Percentiles rank a stretch among this genome's conserved stretches.
Conservation (phyloP, 805 yeast genomes). For the Dipodascopsis uninucleata region DNA sequence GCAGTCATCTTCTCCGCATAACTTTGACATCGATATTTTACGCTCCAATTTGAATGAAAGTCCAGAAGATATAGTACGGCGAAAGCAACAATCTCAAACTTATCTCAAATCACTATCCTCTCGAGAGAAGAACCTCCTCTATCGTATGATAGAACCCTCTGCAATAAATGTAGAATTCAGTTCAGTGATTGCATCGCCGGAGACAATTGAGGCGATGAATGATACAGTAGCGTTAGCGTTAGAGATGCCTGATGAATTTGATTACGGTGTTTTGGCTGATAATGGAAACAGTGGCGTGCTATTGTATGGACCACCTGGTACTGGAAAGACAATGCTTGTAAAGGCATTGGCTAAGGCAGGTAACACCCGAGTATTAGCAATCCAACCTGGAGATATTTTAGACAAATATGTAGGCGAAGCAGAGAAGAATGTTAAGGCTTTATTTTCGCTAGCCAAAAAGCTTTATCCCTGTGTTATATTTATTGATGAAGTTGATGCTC, state of each 20-base stretch:
- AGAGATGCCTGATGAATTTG: slow-evolving; percentile 25
- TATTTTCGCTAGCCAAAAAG: slow-evolving; percentile 95
- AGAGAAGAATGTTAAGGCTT: slow-evolving; percentile 91
- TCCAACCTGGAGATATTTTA: slow-evolving; percentile 97
- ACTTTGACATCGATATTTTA: too few relatives aligned
- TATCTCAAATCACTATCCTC: too few relatives aligned
- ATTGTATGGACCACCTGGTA: slow-evolving; percentile 97
- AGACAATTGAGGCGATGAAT: slow-evolving; percentile 17
- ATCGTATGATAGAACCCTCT: too few relatives aligned
- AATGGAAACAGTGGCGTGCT: slow-evolving; percentile 76
- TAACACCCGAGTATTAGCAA: slow-evolving; percentile 93
- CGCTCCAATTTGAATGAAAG: too few relatives aligned
- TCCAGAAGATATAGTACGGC: too few relatives aligned
- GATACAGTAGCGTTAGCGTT: slow-evolving; percentile 19
- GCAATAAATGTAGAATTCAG: slow-evolving; percentile 15
- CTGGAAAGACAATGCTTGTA: slow-evolving; percentile 93
- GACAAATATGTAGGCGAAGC: slow-evolving; percentile 98
- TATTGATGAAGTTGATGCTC: slow-evolving; percentile 98
- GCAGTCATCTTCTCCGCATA: too few relatives aligned
- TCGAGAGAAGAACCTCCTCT: too few relatives aligned
- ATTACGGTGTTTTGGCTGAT: slow-evolving; percentile 22
- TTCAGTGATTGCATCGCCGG: slow-evolving; percentile 16
- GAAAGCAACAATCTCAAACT: too few relatives aligned
- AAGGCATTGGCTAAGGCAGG: slow-evolving; percentile 98
- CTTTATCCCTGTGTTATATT: slow-evolving; percentile 97